Conservation (phyloP, 202 grass and related monocot species). For the Eragrostis tef region DNA sequence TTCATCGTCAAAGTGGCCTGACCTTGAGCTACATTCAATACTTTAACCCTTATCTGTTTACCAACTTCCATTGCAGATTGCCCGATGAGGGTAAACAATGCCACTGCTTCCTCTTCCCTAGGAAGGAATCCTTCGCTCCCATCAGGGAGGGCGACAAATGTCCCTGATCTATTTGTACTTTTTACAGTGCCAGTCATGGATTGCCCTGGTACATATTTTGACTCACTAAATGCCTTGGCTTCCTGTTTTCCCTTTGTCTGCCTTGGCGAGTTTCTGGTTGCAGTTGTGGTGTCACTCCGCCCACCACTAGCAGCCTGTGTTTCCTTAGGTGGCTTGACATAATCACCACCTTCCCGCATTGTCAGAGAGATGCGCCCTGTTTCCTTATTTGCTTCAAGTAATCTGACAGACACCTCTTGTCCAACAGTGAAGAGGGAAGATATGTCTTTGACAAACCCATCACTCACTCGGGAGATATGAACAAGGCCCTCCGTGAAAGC, state of each 20-base stretch:
- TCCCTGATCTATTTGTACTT: slow-evolving; percentile 66
- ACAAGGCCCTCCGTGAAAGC: slow-evolving; percentile 88
- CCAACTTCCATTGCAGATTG: slow-evolving; percentile 67
- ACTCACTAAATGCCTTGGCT: slow-evolving; percentile 40
- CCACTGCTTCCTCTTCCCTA: slow-evolving; percentile 71
- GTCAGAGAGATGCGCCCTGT: slow-evolving; percentile 79
- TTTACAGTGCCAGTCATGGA: slow-evolving; percentile 66
- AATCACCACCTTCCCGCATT: slow-evolving; percentile 70
- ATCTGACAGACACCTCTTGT: slow-evolving; percentile 83
- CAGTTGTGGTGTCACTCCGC: slow-evolving; percentile 43
- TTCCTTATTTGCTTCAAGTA: slow-evolving; percentile 78
- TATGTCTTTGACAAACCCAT: slow-evolving; percentile 85
- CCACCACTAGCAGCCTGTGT: slow-evolving; percentile 47
- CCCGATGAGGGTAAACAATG: slow-evolving; percentile 63
- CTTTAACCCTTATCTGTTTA: slow-evolving; percentile 71
- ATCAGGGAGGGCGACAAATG: slow-evolving; percentile 74
- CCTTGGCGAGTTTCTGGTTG: slow-evolving; percentile 54
- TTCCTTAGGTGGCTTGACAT: slow-evolving; percentile 58
- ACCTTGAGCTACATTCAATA: slow-evolving; percentile 68
- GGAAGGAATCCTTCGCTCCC: slow-evolving; percentile 92
- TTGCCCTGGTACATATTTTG: slow-evolving; percentile 69
- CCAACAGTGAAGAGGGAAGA: slow-evolving; percentile 75
- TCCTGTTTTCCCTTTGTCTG: slow-evolving; percentile 50
- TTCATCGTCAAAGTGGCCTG: slow-evolving; percentile 88
- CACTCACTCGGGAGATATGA: slow-evolving; percentile 86